phyloP scores from a whole-genome alignment of 352 stramenopile species.

The Pythium scleroteichum region DNA sequence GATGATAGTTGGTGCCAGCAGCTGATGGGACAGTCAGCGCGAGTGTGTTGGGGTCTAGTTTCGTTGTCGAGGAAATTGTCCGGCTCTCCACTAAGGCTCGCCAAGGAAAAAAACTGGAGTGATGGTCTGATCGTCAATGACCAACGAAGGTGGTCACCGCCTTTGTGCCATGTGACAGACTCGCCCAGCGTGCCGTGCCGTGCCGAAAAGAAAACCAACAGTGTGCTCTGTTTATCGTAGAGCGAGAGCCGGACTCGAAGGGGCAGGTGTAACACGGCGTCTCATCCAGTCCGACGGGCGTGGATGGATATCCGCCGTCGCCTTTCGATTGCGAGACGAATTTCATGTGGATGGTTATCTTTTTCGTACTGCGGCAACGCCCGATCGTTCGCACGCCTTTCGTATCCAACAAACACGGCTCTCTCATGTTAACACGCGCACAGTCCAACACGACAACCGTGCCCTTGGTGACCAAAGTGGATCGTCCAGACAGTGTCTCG shows the following conservation, averaged over 20 bases:
- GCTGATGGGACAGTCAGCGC: conserved; percentile 16
- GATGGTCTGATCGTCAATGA: conserved; percentile 3
- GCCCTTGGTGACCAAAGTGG: background rate
- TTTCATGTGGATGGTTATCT: background rate
- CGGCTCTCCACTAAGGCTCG: conserved; percentile 12
- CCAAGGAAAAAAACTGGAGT: background rate
- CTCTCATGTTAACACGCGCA: conserved; percentile 1
- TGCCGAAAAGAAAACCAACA: conserved; percentile 3
- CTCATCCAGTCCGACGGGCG: background rate
- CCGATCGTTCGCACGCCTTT: background rate
- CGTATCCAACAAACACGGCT: conserved; percentile 1
- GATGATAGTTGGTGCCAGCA: background rate
- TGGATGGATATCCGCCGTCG: background rate
- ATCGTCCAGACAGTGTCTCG: background rate
- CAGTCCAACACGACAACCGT: background rate
- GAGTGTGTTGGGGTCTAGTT: conserved; percentile 11
- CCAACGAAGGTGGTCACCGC: background rate
- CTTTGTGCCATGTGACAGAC: conserved; percentile 10
- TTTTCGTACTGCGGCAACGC: background rate
- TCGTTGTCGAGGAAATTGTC: conserved; percentile 8
- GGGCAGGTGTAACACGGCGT: conserved; percentile 3
- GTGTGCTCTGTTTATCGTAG: background rate
- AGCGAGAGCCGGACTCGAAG: conserved; percentile 2
- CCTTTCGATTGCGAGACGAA: conserved; percentile 6
- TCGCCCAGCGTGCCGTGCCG: background rate